Conservation (phyloP, 805 yeast genomes). For the Suhomyces canberraensis region DNA sequence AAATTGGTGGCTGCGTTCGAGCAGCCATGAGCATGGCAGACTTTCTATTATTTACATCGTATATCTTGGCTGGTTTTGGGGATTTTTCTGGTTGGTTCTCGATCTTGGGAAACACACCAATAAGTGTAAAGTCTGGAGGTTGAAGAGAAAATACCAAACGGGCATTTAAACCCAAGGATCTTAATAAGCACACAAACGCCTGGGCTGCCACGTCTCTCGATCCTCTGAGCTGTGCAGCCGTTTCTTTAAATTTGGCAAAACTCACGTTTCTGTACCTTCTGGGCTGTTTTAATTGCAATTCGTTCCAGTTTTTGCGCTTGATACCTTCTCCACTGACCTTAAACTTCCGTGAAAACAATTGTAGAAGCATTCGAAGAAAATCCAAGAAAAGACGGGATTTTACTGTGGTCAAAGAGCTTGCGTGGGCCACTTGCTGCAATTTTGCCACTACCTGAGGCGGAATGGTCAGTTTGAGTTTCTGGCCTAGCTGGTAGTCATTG, state of each 20-base stretch:
- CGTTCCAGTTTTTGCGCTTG: constrained; percentile 35
- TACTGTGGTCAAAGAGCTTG: constrained; percentile 27
- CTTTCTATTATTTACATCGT: constrained; percentile 14
- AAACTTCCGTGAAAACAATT: constrained; percentile 56
- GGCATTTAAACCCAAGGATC: constrained; percentile 69
- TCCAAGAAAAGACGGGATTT: constrained; percentile 70
- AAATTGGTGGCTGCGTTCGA: constrained; percentile 11
- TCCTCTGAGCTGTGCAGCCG: constrained; percentile 53
- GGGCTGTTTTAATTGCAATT: constrained; percentile 20
- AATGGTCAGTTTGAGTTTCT: constrained; percentile 41
- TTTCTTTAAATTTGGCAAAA: constrained; percentile 40
- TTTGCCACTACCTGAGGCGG: constrained; percentile 48
- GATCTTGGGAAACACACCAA: constrained; percentile 12
- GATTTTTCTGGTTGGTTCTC: constrained; percentile 2
- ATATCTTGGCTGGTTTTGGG: constrained; percentile 4
- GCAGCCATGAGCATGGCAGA: constrained; percentile 10
- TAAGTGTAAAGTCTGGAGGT: constrained; percentile 75
- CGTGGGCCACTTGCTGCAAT: constrained; percentile 15
- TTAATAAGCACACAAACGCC: constrained; percentile 74
- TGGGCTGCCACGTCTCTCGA: constrained; percentile 79
- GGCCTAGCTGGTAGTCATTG: constrained; percentile 43
- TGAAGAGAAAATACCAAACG: constrained; percentile 81
- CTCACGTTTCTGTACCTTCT: constrained; percentile 25
- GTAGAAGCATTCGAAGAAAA: constrained; percentile 66
- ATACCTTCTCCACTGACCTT: constrained; percentile 43